Evolutionary conservation across 306 rosid genomes (phyloP).

Genomic region (Cyamopsis tetragonoloba): DNA sequence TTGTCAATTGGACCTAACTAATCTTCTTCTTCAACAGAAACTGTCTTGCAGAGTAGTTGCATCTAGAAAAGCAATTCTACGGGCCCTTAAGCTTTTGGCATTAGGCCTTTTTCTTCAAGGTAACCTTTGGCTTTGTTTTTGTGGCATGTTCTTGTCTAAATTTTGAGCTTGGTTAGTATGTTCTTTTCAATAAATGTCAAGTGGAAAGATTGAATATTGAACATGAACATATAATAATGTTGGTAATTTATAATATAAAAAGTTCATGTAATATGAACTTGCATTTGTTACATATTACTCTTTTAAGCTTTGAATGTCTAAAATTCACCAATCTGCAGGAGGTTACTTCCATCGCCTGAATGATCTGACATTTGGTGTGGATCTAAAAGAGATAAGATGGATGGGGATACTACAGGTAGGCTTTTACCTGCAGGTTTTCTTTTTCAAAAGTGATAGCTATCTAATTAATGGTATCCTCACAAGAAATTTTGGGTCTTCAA

Average conservation of each 20-base stretch:
- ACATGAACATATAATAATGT: neutral
- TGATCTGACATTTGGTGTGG: conserved; percentile 82
- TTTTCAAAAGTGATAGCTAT: too few species aligned
- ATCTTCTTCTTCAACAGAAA: conserved; percentile 47
- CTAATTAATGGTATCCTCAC: conserved; percentile 6
- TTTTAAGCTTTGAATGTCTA: conserved; percentile 8
- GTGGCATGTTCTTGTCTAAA: neutral
- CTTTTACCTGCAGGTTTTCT: neutral
- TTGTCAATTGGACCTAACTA: conserved; percentile 2
- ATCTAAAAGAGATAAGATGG: conserved; percentile 69
- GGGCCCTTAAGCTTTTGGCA: conserved; percentile 74
- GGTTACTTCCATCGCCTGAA: conserved; percentile 83
- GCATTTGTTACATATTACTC: neutral
- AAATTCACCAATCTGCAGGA: conserved; percentile 43
- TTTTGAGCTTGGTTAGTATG: conserved; percentile 2
- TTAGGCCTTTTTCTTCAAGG: conserved; percentile 95
- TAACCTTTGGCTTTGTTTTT: conserved; percentile 28
- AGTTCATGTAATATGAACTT: neutral
- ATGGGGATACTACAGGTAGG: conserved; percentile 87
- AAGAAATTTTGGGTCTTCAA: too few species aligned
- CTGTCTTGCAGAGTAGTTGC: conserved; percentile 55
- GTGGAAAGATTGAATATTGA: neutral
- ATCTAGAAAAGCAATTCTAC: conserved; percentile 56
- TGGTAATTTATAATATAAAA: neutral
- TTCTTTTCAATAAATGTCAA: neutral